Base-by-base conservation (phyloP, 148 eudicot genomes). In the Vaccinium vitisidaea region DNA sequence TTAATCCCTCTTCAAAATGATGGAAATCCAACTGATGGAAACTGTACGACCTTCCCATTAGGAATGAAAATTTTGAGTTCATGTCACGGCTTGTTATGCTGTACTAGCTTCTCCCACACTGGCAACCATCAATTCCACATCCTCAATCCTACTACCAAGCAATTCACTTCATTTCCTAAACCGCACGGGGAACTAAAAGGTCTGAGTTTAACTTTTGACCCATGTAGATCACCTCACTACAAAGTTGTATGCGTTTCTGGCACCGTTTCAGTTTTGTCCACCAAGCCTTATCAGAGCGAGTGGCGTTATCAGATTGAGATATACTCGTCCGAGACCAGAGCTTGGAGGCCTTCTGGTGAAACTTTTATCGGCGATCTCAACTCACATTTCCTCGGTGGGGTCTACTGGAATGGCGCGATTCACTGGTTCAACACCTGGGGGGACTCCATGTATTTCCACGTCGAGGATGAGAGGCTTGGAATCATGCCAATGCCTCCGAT, bases 111-210 rank as follows among this genome's bases (percentile, higher is more conserved):
- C 32, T 30, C 39, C 19, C 3, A 7, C 49, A 10, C 54, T 39
- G 75, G 77, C 15, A 23, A 3, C 7, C n/a, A 16, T 25, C 46
- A 25, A 21, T 21, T 61, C 46, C 56, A 23, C 49, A 19, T 86
- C 21, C 46, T 75, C 78, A 86, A 86, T 78, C 88, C 88, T n/a
- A 75, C 85, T 10, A 83, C 85, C 70, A 75, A 75, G 52, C 63
- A 75, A 83, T 83, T 39, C 55, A 71, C 4, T 5, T 16, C 55
- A 1, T 80, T 75, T n/a, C 80, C 85, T 56, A 10, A 43, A 55
- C 49, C 82, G 27, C 82, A 8, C 3, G 23, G 12, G 4, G 16
- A 39, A 13, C 55, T 56, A 25, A 52, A 16, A 61, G 81, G 80
- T 27, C 3, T 84, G 49, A 58, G 48, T 27, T 56, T 84, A 27